These are phyloP conservation scores for Fusarium napiforme DNA, from an alignment of 2,329 filamentous ascomycete species.

Conservation along the genomic window DNA sequence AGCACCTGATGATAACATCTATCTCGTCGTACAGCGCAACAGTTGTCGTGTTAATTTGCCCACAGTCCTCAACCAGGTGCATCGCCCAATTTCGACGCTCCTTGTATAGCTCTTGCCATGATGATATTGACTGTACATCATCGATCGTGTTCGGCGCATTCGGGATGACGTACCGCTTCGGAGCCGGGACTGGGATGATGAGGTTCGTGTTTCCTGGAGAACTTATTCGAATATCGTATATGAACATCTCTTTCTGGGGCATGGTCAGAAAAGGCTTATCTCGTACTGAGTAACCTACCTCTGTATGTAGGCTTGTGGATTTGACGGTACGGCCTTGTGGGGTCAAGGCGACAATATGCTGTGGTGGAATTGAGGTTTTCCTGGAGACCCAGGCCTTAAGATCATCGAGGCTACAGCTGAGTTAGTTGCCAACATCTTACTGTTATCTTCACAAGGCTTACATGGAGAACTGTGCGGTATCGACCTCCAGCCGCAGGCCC, in stretches of 20 bases:
- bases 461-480: conserved; percentile 80
- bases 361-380: conserved; percentile 76
- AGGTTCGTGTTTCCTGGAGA: conserved; percentile 58
- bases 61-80: conserved; percentile 75
- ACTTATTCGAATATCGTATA: conserved; percentile 86
- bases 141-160: conserved; percentile 84
- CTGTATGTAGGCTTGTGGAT: conserved; percentile 79
- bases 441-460: conserved; percentile 50
- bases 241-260: conserved; percentile 82
- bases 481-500: conserved; percentile 84
- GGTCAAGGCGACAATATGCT: conserved; percentile 89
- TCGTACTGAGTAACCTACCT: conserved; percentile 62
- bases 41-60: conserved; percentile 69
- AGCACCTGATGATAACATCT: conserved; percentile 79
- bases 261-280: conserved; percentile 24
- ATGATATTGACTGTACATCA: conserved; percentile 80
- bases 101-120: conserved; percentile 91
- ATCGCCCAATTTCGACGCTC: conserved; percentile 83
- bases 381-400: conserved; percentile 84
- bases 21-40: conserved; percentile 77
- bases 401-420: conserved; percentile 75
- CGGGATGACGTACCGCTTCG: conserved; percentile 67
- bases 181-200: conserved; percentile 61
- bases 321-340: conserved; percentile 86
- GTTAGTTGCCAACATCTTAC: conserved; percentile 19